These are phyloP conservation scores for Marasmius fiardii DNA, from an alignment of 1,284 basidiomycete genomes.

Conservation along the genomic window DNA sequence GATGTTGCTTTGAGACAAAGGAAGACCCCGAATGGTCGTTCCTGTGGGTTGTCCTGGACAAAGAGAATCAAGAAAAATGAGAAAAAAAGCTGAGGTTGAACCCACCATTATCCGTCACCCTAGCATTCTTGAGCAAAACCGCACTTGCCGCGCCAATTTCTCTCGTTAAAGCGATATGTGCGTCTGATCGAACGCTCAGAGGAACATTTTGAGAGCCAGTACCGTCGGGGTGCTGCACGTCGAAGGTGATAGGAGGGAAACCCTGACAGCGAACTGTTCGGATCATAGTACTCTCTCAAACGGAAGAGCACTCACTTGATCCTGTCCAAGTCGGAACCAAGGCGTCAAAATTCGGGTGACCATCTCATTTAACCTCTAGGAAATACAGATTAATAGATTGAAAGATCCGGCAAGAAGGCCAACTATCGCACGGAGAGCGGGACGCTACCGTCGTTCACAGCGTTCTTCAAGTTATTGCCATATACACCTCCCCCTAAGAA, in stretches of 20 bases:
- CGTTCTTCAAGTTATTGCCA: slow-evolving; percentile 24
- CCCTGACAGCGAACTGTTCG: slow-evolving; percentile 30
- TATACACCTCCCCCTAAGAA: slow-evolving; percentile 35
- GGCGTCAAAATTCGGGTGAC: slow-evolving; percentile 60
- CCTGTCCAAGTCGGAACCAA: slow-evolving; percentile 58
- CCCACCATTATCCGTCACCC: slow-evolving; percentile 26
- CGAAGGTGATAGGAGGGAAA: slow-evolving; percentile 53
- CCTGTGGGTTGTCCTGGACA: slow-evolving; percentile 21
- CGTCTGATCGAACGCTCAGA: slow-evolving; percentile 60
- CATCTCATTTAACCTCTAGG: slow-evolving; percentile 62
- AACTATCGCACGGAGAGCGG: slow-evolving; percentile 38
- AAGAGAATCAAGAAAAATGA: neutral
- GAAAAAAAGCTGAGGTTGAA: neutral
- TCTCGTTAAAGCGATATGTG: slow-evolving; percentile 51
- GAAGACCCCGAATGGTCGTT: slow-evolving; percentile 34
- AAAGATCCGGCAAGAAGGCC: slow-evolving; percentile 18
- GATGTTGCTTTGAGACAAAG: slow-evolving; percentile 45
- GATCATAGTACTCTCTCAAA: neutral
- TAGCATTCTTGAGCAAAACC: slow-evolving; percentile 76
- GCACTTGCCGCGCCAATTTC: slow-evolving; percentile 69
- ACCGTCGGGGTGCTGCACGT: slow-evolving; percentile 47
- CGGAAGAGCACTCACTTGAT: slow-evolving; percentile 20
- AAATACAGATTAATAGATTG: slow-evolving; percentile 22
- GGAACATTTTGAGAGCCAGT: slow-evolving; percentile 42
- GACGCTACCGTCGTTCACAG: slow-evolving; percentile 39